Conservation (phyloP, 2,329 filamentous ascomycete genomes). For the Neocatenulostroma microsporum region DNA sequence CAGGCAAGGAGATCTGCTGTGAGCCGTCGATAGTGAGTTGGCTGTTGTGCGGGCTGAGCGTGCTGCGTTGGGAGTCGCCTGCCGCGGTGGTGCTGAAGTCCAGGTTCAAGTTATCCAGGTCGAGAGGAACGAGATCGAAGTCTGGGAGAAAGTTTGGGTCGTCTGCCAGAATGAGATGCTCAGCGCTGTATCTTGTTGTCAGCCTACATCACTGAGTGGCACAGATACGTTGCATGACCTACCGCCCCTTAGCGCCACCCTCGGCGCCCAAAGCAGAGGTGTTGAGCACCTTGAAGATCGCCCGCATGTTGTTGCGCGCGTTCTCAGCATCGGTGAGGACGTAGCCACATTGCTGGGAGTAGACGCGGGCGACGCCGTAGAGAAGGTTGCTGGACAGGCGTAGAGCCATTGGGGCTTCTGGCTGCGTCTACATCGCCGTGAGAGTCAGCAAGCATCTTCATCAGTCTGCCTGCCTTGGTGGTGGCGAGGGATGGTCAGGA, state of each 20-base stretch:
- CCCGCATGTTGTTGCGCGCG: slow-evolving; percentile 64
- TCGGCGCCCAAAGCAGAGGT: slow-evolving; percentile 59
- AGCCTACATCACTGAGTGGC: background rate
- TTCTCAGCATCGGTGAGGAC: slow-evolving; percentile 72
- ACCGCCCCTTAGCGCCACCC: slow-evolving; percentile 63
- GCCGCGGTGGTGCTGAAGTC: slow-evolving; percentile 45
- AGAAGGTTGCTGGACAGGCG: slow-evolving; percentile 84
- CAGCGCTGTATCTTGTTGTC: slow-evolving; percentile 47
- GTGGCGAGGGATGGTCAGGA: too few species aligned
- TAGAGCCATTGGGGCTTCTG: slow-evolving; percentile 78
- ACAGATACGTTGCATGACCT: slow-evolving; percentile 25
- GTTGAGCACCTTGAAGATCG: slow-evolving; percentile 53
- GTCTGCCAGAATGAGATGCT: slow-evolving; percentile 69
- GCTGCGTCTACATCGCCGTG: too few species aligned
- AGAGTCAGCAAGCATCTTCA: too few species aligned
- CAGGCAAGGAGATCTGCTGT: slow-evolving; percentile 29
- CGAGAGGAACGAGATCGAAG: slow-evolving; percentile 52
- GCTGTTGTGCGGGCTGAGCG: slow-evolving; percentile 31
- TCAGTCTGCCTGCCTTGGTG: too few species aligned
- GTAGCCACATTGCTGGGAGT: slow-evolving; percentile 78
- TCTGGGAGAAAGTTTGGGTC: slow-evolving; percentile 74
- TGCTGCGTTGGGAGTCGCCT: slow-evolving; percentile 27
- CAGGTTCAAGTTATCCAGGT: slow-evolving; percentile 39
- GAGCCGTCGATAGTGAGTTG: slow-evolving; percentile 17
- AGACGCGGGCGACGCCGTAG: slow-evolving; percentile 80